A percentile compares a stretch with the other conserved stretches of the same genome.
Evolutionary conservation across 139 green algal genomes (phyloP).

Genomic region (Yamagishiella unicocca): DNA sequence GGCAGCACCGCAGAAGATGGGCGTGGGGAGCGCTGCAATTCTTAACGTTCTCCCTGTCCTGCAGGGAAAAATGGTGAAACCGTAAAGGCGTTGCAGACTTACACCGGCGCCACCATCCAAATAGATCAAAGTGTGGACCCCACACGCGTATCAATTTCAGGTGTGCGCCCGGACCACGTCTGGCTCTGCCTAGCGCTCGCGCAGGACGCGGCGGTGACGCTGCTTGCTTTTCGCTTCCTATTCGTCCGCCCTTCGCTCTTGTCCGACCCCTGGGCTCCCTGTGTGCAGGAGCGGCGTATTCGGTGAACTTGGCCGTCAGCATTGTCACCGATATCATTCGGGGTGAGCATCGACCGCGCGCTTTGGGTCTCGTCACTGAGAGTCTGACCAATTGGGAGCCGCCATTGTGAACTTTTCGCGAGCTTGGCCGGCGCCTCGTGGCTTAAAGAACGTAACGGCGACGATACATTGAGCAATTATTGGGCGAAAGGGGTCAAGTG

Average conservation of each 20-base stretch:
- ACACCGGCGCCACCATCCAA: constrained; percentile 84
- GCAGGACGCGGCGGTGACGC: too few species aligned
- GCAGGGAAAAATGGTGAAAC: constrained; percentile 90
- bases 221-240: not conserved
- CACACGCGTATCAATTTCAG: constrained; percentile 42
- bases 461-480: not conserved
- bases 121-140: constrained; percentile 49
- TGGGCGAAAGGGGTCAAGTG: too few species aligned
- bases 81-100: constrained; percentile 90
- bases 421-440: too few species aligned
- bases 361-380: too few species aligned
- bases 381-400: not conserved
- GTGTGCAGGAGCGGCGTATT: constrained; percentile 56
- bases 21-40: too few species aligned
- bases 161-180: not conserved
- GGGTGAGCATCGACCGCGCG: constrained; percentile 5
- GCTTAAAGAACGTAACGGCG: too few species aligned
- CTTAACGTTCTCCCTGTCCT: not conserved
- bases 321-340: constrained; percentile 71
- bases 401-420: not conserved
- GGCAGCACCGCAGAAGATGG: too few species aligned
- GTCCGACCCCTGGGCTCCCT: not conserved
- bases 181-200: too few species aligned
- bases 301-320: constrained; percentile 56
- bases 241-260: not conserved